Base-by-base conservation (phyloP, 2,329 filamentous ascomycete genomes). In the Claviceps capensis region DNA sequence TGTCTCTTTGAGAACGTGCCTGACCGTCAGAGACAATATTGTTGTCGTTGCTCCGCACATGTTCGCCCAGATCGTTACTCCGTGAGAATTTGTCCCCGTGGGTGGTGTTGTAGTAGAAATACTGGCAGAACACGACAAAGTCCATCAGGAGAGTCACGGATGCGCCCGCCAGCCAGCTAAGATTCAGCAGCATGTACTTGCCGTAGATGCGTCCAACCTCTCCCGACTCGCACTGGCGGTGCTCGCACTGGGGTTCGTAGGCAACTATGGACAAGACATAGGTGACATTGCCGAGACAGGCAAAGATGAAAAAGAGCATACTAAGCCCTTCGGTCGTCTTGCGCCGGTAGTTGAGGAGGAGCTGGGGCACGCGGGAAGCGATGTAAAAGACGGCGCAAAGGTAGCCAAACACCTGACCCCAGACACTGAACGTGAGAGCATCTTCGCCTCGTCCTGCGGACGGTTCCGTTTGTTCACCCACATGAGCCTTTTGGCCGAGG, bases 231-330 rank as follows among this genome's bases (percentile, higher is more conserved):
- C 90, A 95, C 14, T 65, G 53, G 58, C 69, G 59, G 26, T 63
- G 63, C 34, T 63, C 65, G 57, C 88, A 95, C 34, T 77, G 72
- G 0, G 90, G 88, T 54, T 90, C 87, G 62, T 89, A 97, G 1
- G 89, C 90, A 57, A 97, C 77, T 59, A 98, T 97, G 40, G 85
- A 90, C 40, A 95, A 72, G 17, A 96, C 90, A 62, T 94, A 97
- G 0, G 90, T 96, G 57, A 95, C 67, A 65, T 98, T 98, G 2
- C 93, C 93, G 5, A 97, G 80, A 64, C 91, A 97, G 4, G 93
- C 93, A 65, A 98, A 97, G 22, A 97, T 74, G 72, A 97, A 97
- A 70, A 97, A 98, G 11, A 97, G 77, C 70, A 96, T 82, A 57
- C 86, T 91, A 19, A 98, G 84, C 3, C 93, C 93, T 52, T 97